Conservation (phyloP, 1,284 basidiomycete genomes). For the Cryptococcus sp. region DNA sequence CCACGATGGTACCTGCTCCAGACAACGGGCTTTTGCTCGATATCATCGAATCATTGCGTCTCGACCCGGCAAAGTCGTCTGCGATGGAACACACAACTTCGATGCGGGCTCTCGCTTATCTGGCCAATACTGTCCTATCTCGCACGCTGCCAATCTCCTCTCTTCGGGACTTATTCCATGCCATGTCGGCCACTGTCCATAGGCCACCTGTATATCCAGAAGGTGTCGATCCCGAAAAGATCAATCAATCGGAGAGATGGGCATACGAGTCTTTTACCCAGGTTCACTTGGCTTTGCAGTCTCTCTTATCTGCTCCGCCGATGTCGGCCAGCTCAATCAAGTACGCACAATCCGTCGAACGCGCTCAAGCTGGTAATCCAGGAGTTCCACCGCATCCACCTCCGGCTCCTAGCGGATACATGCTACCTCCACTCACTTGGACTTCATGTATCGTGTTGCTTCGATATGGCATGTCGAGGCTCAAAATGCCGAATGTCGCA, state of each 20-base stretch:
- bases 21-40: slow-evolving; percentile 18
- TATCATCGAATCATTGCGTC: slow-evolving; percentile 29
- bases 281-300: slow-evolving; percentile 43
- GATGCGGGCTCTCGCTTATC: slow-evolving; percentile 42
- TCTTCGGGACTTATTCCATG: slow-evolving; percentile 29
- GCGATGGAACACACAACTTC: slow-evolving; percentile 30
- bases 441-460: slow-evolving; percentile 33
- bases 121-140: slow-evolving; percentile 45
- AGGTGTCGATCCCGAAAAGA: slow-evolving; percentile 5
- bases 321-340: slow-evolving; percentile 23
- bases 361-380: slow-evolving; percentile 1
- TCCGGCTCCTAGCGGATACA: slow-evolving; percentile 16
- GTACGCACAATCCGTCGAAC: slow-evolving; percentile 9
- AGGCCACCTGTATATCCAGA: slow-evolving; percentile 42
- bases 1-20: slow-evolving; percentile 40
- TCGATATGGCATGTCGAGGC: slow-evolving; percentile 26
- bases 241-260: slow-evolving; percentile 19
- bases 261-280: slow-evolving; percentile 46
- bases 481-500: slow-evolving; percentile 23
- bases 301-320: slow-evolving; percentile 42
- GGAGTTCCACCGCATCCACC: neutral
- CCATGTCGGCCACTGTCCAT: slow-evolving; percentile 27
- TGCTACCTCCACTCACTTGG: slow-evolving; percentile 33
- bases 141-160: slow-evolving; percentile 43
- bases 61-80: slow-evolving; percentile 20